A percentile compares a stretch with the other conserved stretches of the same genome.
Conservation (phyloP, 1,284 basidiomycete species). For the Neonothopanus nambi region DNA sequence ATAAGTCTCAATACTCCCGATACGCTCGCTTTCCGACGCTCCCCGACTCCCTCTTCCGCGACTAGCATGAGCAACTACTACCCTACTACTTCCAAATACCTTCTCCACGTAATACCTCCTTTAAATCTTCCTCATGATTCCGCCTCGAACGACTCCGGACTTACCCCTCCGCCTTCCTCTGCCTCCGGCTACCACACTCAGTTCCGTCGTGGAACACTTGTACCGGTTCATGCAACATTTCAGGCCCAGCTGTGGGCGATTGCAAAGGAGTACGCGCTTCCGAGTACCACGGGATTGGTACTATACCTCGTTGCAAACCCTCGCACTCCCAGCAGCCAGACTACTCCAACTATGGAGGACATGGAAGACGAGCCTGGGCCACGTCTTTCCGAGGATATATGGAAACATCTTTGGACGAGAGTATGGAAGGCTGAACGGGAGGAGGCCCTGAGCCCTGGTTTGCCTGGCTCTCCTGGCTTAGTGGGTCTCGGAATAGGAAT, state of each 20-base stretch:
- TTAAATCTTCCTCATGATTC: constrained; percentile 61
- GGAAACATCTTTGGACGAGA: constrained; percentile 78
- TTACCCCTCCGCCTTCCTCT: constrained; percentile 49
- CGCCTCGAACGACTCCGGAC: constrained; percentile 39
- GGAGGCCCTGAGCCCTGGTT: constrained; percentile 42
- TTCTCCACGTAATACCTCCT: constrained; percentile 79
- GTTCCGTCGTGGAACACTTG: constrained; percentile 73
- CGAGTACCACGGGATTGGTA: constrained; percentile 74
- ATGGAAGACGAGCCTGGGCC: constrained; percentile 64
- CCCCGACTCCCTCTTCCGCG: constrained; percentile 58
- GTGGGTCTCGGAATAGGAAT: constrained; percentile 42
- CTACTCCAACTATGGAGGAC: constrained; percentile 19
- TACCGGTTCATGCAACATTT: constrained; percentile 71
- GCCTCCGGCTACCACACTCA: constrained; percentile 77
- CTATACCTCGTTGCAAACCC: constrained; percentile 64
- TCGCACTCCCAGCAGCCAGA: too few relatives aligned
- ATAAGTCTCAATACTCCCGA: constrained; percentile 36
- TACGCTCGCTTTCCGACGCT: constrained; percentile 42
- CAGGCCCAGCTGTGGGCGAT: constrained; percentile 76
- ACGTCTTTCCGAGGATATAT: constrained; percentile 79
- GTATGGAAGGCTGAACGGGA: constrained; percentile 64
- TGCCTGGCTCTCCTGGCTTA: constrained; percentile 40
- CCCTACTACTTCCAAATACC: constrained; percentile 56
- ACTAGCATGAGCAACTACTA: constrained; percentile 34
- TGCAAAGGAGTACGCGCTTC: constrained; percentile 84